Evolutionary conservation across 228 moss, liverwort and hornwort genomes (phyloP).

Genomic region (Sphagnum fallax): DNA sequence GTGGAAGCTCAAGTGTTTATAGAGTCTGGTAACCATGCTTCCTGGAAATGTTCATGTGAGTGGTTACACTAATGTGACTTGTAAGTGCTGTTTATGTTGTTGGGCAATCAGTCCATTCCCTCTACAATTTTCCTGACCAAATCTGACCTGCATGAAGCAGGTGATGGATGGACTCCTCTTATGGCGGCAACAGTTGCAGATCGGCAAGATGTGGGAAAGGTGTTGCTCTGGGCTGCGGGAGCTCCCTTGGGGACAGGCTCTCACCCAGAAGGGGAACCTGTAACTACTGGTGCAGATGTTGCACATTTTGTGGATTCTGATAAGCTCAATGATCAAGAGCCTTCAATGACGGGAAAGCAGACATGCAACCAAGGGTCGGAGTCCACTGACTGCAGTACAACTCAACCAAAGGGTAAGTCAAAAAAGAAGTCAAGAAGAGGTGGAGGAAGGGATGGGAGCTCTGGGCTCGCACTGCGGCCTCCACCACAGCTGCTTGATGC

Average conservation of each 20-base stretch:
- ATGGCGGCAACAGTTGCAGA: conserved; percentile 91
- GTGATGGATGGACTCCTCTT: conserved; percentile 98
- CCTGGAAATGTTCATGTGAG: no score
- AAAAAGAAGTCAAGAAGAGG: conserved; percentile 1
- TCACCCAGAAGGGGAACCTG: conserved; percentile 10
- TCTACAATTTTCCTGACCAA: no score
- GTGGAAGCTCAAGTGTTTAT: no score
- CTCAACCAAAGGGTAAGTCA: conserved; percentile 4
- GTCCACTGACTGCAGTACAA: conserved; percentile 1
- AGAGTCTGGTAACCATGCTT: no score
- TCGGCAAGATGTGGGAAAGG: conserved; percentile 76
- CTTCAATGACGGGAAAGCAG: not conserved
- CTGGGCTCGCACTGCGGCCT: conserved; percentile 12
- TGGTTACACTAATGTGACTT: no score
- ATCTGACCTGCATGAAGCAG: conserved; percentile 19
- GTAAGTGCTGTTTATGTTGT: no score
- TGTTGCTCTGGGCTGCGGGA: conserved; percentile 59
- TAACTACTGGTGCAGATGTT: conserved; percentile 2
- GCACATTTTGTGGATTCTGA: conserved; percentile 4
- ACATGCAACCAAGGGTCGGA: not conserved
- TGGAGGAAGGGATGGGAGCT: conserved; percentile 2
- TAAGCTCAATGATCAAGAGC: not conserved
- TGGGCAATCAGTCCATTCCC: no score
- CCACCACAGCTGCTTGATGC: conserved; percentile 55
- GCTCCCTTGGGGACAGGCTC: conserved; percentile 23